These are phyloP conservation scores for Purpureocillium takamizusanense DNA, from an alignment of 2,329 filamentous ascomycete species.

Conservation along the genomic window DNA sequence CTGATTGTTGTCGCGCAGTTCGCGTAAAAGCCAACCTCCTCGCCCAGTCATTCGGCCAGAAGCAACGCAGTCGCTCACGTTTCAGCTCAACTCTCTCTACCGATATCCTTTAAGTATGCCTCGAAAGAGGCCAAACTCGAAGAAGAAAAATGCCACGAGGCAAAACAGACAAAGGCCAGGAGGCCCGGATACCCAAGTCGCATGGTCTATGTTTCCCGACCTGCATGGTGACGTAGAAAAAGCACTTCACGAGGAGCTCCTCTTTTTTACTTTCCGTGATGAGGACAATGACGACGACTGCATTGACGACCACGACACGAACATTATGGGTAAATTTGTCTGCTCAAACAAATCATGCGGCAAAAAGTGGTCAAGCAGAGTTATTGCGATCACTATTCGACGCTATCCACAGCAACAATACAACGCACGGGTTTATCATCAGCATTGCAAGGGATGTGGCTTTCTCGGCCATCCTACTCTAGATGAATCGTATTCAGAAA, in stretches of 20 bases:
- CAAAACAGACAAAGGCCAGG: too few relatives aligned
- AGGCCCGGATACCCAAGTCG: too few relatives aligned
- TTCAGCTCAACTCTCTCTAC: too few relatives aligned
- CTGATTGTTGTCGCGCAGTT: too few relatives aligned
- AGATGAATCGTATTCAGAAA: slow-evolving; percentile 22
- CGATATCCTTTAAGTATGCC: too few relatives aligned
- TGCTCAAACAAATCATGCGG: slow-evolving; percentile 18
- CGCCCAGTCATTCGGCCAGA: too few relatives aligned
- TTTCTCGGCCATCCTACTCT: slow-evolving; percentile 15
- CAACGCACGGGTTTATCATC: slow-evolving; percentile 26
- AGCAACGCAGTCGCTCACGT: too few relatives aligned
- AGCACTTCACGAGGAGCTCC: slow-evolving; percentile 6
- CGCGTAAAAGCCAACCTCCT: too few relatives aligned
- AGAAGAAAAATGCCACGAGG: too few relatives aligned
- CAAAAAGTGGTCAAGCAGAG: slow-evolving; percentile 21
- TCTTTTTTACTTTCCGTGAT: slow-evolving; percentile 14
- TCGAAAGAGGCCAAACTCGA: too few relatives aligned
- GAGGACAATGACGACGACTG: slow-evolving; percentile 6
- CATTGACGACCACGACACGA: slow-evolving; percentile 12
- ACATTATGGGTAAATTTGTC: slow-evolving; percentile 22
- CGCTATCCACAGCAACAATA: slow-evolving; percentile 18
- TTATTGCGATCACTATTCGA: slow-evolving; percentile 23
- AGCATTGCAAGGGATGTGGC: slow-evolving; percentile 23
- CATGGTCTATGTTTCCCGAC: slow-evolving; percentile 12
- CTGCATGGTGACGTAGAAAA: slow-evolving; percentile 8